phyloP scores from a whole-genome alignment of 2,329 filamentous ascomycete species.

The Scedosporium dehoogii region DNA sequence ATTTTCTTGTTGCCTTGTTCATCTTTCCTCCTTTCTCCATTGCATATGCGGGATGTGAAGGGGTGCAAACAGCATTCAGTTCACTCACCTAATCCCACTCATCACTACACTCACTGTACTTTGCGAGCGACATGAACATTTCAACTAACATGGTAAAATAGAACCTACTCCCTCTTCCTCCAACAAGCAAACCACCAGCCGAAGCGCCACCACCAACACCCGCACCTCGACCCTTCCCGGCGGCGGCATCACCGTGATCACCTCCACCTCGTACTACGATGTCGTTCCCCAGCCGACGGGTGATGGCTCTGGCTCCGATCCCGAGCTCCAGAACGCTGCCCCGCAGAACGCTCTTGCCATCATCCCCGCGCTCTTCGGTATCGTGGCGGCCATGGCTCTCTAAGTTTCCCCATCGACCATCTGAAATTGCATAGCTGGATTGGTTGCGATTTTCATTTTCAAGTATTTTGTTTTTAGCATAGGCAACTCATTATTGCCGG shows the following conservation, averaged over 20 bases:
- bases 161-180: constrained; percentile 14
- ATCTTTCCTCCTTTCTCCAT: no score
- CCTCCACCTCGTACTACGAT: constrained; percentile 38
- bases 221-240: constrained; percentile 35
- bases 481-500: background rate
- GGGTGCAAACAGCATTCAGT: background rate
- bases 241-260: constrained; percentile 34
- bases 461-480: background rate
- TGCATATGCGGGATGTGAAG: background rate
- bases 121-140: background rate
- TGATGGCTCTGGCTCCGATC: constrained; percentile 12
- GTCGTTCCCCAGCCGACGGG: constrained; percentile 25
- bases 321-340: constrained; percentile 28
- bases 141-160: background rate
- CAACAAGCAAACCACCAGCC: constrained; percentile 23
- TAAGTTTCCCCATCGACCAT: background rate
- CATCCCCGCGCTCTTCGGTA: constrained; percentile 14
- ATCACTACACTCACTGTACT: background rate
- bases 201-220: constrained; percentile 25
- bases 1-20: background rate
- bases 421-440: background rate
- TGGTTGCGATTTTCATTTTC: background rate
- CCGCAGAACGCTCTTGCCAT: constrained; percentile 11
- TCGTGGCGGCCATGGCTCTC: constrained; percentile 13
- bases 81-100: background rate